Percentiles rank a stretch among this genome's conserved stretches.
These are phyloP conservation scores for Gymnopus androsaceus DNA, from an alignment of 1,284 basidiomycete species.

Conservation along the genomic window DNA sequence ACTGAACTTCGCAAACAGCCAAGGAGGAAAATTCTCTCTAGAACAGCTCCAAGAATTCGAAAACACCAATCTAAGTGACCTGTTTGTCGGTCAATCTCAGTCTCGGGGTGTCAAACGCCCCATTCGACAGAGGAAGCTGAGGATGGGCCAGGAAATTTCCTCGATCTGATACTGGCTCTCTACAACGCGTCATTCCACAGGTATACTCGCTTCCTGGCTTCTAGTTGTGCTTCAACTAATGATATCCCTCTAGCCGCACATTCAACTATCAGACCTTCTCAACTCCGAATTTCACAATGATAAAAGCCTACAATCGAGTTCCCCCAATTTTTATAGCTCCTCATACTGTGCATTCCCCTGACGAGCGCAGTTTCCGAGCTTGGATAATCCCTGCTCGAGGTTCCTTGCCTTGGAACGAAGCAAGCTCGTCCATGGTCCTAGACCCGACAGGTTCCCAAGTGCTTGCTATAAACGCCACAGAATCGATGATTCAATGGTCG, in stretches of 20 bases:
- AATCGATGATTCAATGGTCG: conserved; percentile 52
- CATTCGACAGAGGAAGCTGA: not conserved
- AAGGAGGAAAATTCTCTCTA: conserved; percentile 35
- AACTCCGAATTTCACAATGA: conserved; percentile 20
- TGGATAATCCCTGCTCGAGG: conserved; percentile 72
- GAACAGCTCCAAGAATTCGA: conserved; percentile 45
- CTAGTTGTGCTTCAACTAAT: not conserved
- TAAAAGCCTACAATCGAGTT: conserved; percentile 19
- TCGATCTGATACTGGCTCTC: conserved; percentile 29
- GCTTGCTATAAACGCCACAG: conserved; percentile 12
- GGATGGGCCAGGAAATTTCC: conserved; percentile 7
- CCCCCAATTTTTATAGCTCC: conserved; percentile 44
- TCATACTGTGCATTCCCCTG: conserved; percentile 34
- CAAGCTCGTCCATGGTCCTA: conserved; percentile 44
- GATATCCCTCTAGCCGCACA: conserved; percentile 36
- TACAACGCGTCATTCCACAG: conserved; percentile 38
- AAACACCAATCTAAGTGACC: conserved; percentile 28
- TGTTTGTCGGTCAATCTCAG: conserved; percentile 4
- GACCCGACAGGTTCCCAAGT: conserved; percentile 21
- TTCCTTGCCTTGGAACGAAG: conserved; percentile 38
- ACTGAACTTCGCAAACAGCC: conserved; percentile 21
- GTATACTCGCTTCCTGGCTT: conserved; percentile 25
- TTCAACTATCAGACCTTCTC: conserved; percentile 31
- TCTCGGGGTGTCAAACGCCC: not conserved
- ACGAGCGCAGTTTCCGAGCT: conserved; percentile 41